Conservation (phyloP, 495 filamentous ascomycete species). For the Bombardia bombarda region DNA sequence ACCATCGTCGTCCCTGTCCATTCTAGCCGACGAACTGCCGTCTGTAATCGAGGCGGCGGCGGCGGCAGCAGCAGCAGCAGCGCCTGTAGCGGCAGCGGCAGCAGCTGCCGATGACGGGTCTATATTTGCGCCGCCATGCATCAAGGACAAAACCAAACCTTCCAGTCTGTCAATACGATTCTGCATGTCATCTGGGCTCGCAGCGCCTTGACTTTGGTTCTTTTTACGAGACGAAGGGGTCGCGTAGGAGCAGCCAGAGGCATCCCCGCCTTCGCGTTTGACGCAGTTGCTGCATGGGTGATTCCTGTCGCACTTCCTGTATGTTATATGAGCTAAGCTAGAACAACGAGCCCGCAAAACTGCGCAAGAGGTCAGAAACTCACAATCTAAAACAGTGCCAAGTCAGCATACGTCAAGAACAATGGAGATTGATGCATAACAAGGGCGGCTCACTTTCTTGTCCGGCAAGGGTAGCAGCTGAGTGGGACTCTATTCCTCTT, state of each 20-base stretch:
- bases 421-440: conserved; percentile 4
- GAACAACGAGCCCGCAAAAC: no score
- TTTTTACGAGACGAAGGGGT: conserved; percentile 69
- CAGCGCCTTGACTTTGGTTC: conserved; percentile 55
- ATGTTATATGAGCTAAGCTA: no score
- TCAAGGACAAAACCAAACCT: conserved; percentile 87
- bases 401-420: conserved; percentile 15
- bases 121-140: conserved; percentile 72
- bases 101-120: conserved; percentile 25
- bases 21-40: conserved; percentile 50
- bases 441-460: conserved; percentile 70
- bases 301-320: conserved; percentile 80
- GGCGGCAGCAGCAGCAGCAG: conserved; percentile 53
- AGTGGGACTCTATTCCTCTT: conserved; percentile 93
- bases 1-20: conserved; percentile 43
- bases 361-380: conserved; percentile 1
- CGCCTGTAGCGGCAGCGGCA: conserved; percentile 35
- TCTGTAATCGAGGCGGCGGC: conserved; percentile 55
- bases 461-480: conserved; percentile 87
- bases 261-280: conserved; percentile 67
- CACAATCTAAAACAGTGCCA: conserved; percentile 23
- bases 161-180: conserved; percentile 96
- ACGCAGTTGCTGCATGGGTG: conserved; percentile 94
- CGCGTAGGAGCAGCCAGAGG: conserved; percentile 83
- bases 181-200: conserved; percentile 92